Base-by-base conservation (phyloP, 495 filamentous ascomycete species). In the Sporormia fimetaria region DNA sequence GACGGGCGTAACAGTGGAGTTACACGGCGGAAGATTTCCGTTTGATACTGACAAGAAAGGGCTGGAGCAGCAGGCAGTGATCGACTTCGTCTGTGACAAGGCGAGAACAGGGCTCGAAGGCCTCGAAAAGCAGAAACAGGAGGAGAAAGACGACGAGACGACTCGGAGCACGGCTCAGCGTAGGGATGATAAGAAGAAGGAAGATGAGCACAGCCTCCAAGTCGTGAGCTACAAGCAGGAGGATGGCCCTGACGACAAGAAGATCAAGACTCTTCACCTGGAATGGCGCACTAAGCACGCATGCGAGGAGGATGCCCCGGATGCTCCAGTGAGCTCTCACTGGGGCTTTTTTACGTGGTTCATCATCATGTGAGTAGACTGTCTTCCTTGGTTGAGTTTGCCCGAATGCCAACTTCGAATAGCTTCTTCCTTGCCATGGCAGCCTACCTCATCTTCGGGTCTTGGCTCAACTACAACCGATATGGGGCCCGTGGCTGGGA, bases 341-440 rank as follows among this genome's bases (percentile, higher is more conserved):
- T 96, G 88, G 92, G 90, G 92, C 0, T 88, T 94, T 64, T 95
- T 98, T 58, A 94, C 90, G 7, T 98, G 90, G 90, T 67, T 96
- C 47, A 76, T 96, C 47, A 81, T 98, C 50, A 80, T 98, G 88
- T 93, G 65, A 70, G 83, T 74, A 16, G 2, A 27, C 17, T 2
- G 2, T 27, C 11, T 40, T 7, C 29, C 15, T 41, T 26, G 27
- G 15, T 37, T 42, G 21, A 11, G 11, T 20, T 21, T 29, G 6
- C 23, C 20, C 4, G 12, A 8, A 28, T 29, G 9, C 4, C 21
- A 14, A 12, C 17, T 18, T 31, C 21, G 29, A 22, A 40, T 49
- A 88, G 88, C 47, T 61, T 80, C 56, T 98, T 98, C 73, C 71
- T 96, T 32, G 74, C 71, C 31, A 74, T 76, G 12, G 87, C 90